phyloP scores from a whole-genome alignment of 345 rosid genomes.

The Syzygium aromaticum region DNA sequence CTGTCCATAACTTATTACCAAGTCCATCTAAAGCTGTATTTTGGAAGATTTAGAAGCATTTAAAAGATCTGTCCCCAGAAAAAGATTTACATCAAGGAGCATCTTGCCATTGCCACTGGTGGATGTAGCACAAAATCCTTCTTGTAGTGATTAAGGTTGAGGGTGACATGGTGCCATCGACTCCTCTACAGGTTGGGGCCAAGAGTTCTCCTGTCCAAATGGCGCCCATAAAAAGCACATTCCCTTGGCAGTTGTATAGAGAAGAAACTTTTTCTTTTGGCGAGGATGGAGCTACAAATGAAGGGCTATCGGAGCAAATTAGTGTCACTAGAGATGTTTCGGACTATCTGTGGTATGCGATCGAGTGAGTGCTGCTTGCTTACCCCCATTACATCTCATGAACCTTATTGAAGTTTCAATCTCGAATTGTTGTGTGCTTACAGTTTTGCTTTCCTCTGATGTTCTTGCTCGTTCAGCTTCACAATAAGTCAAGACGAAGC shows the following conservation, averaged over 20 bases:
- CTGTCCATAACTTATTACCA: not conserved
- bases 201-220: conserved; percentile 48
- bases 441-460: not conserved
- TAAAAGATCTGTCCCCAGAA: not conserved
- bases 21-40: not conserved
- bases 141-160: not conserved
- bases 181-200: conserved; percentile 36
- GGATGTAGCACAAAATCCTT: not conserved
- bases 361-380: conserved; percentile 51
- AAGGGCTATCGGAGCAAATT: conserved; percentile 66
- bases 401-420: conserved; percentile 1
- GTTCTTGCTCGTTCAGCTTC: conserved; percentile 1
- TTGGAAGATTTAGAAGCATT: not conserved
- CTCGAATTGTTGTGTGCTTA: conserved; percentile 3
- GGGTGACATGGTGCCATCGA: not conserved
- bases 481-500: conserved; percentile 4
- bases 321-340: conserved; percentile 56
- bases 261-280: conserved; percentile 46
- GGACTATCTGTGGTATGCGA: conserved; percentile 83
- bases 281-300: conserved; percentile 21
- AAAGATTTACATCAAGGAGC: not conserved
- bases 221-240: conserved; percentile 29
- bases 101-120: not conserved
- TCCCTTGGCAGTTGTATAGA: conserved; percentile 64
- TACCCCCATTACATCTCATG: not conserved